A percentile compares a stretch with the other conserved stretches of the same genome.
phyloP scores from a whole-genome alignment of 1,284 basidiomycete genomes.

The Sanghuangporus sanghuang region DNA sequence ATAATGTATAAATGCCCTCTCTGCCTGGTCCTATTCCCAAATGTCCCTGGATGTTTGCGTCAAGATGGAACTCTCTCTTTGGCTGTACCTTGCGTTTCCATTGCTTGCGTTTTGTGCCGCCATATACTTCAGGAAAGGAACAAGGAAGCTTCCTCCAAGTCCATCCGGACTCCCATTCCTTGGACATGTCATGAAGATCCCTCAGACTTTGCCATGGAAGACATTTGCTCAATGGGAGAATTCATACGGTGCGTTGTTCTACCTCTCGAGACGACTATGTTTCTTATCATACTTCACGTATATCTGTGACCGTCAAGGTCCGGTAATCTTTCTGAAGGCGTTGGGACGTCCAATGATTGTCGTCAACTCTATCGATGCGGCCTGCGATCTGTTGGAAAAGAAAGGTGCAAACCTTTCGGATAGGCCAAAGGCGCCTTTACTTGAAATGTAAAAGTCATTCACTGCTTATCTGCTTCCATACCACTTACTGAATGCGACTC shows the following conservation, averaged over 20 bases:
- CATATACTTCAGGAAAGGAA: neutral
- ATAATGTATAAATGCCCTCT: too few relatives aligned
- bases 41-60: too few relatives aligned
- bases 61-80: neutral
- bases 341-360: conserved; percentile 30
- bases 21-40: too few relatives aligned
- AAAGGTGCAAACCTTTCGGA: neutral
- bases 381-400: conserved; percentile 34
- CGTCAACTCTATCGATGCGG: conserved; percentile 30
- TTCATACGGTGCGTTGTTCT: conserved; percentile 24
- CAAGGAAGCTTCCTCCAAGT: conserved; percentile 24
- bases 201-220: conserved; percentile 25
- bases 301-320: neutral
- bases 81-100: neutral
- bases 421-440: neutral
- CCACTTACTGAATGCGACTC: neutral
- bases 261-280: neutral
- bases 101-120: neutral
- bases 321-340: neutral
- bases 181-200: conserved; percentile 29
- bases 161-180: conserved; percentile 28
- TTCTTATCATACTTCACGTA: neutral
- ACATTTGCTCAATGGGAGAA: conserved; percentile 29
- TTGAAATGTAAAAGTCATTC: neutral
- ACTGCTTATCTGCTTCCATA: neutral